Percentiles rank a stretch among this genome's conserved stretches.
Evolutionary conservation across 805 yeast species (phyloP).

Genomic region (Tetrapisispora pingtungensis): DNA sequence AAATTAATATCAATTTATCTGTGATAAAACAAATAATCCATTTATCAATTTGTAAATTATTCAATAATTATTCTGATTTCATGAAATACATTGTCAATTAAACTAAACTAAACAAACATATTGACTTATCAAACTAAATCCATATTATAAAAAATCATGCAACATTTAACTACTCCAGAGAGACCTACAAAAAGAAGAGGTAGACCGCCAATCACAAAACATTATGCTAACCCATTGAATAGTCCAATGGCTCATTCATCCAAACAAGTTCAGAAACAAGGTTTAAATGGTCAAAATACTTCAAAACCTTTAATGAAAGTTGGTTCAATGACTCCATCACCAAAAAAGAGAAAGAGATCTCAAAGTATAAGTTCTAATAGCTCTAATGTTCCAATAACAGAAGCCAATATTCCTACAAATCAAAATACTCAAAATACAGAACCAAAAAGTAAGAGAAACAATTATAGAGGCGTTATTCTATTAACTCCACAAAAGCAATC

Average conservation of each 20-base stretch:
- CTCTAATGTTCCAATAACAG: not conserved
- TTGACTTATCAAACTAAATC: too few relatives aligned
- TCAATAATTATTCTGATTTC: too few relatives aligned
- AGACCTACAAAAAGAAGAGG: conserved; percentile 23
- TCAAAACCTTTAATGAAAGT: conserved; percentile 29
- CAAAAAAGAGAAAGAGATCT: conserved; percentile 11
- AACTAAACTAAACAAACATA: too few relatives aligned
- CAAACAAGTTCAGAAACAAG: conserved; percentile 25
- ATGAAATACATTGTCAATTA: too few relatives aligned
- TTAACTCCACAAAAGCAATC: conserved; percentile 17
- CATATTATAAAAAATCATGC: not conserved
- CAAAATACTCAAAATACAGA: conserved; percentile 2
- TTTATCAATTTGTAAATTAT: too few relatives aligned
- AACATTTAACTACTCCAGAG: conserved; percentile 4
- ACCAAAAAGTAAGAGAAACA: conserved; percentile 13
- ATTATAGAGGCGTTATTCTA: conserved; percentile 23
- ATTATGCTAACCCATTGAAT: conserved; percentile 27
- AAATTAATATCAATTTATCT: too few relatives aligned
- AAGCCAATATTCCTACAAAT: conserved; percentile 2
- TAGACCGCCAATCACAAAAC: conserved; percentile 29
- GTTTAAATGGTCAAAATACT: conserved; percentile 18
- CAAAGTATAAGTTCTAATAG: conserved; percentile 1
- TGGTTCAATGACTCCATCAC: conserved; percentile 21
- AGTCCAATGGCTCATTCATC: conserved; percentile 32
- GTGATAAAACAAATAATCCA: too few relatives aligned